Percentiles rank a stretch among this genome's conserved stretches.
phyloP scores from a whole-genome alignment of 495 filamentous ascomycete species.

The Penicillium soppii region DNA sequence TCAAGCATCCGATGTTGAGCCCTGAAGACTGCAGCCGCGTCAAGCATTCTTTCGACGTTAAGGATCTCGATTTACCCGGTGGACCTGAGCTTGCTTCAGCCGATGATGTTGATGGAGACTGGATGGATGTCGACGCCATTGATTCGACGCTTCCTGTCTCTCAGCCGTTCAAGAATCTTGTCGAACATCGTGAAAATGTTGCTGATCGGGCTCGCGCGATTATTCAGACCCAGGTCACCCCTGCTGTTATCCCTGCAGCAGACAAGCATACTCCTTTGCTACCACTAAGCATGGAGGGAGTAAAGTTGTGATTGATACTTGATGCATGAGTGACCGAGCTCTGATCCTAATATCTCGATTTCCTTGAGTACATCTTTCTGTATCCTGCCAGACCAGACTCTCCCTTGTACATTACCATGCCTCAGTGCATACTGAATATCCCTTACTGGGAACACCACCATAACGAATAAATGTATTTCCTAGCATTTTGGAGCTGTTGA shows the following conservation, averaged over 20 bases:
- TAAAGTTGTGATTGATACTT: not conserved
- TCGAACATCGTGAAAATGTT: not conserved
- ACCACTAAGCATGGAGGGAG: not conserved
- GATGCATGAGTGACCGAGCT: not conserved
- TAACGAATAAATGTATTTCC: no score
- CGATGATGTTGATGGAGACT: not conserved
- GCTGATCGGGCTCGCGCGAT: not conserved
- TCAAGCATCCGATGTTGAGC: not conserved
- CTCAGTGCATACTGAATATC: not conserved
- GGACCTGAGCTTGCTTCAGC: not conserved
- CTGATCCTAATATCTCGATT: no score
- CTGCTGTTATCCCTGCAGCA: not conserved
- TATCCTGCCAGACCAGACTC: not conserved
- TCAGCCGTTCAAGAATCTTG: not conserved
- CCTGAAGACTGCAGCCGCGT: not conserved
- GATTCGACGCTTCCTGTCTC: not conserved
- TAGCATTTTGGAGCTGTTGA: not conserved
- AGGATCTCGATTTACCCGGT: not conserved
- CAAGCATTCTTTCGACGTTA: not conserved
- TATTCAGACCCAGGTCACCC: not conserved
- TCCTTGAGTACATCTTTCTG: not conserved
- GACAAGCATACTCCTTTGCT: not conserved
- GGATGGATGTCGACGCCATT: slow-evolving; percentile 4
- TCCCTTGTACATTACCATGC: not conserved
- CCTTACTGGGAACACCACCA: no score